These are phyloP conservation scores for Gastrodia elata DNA, from an alignment of 106 monocot genomes.

Conservation along the genomic window DNA sequence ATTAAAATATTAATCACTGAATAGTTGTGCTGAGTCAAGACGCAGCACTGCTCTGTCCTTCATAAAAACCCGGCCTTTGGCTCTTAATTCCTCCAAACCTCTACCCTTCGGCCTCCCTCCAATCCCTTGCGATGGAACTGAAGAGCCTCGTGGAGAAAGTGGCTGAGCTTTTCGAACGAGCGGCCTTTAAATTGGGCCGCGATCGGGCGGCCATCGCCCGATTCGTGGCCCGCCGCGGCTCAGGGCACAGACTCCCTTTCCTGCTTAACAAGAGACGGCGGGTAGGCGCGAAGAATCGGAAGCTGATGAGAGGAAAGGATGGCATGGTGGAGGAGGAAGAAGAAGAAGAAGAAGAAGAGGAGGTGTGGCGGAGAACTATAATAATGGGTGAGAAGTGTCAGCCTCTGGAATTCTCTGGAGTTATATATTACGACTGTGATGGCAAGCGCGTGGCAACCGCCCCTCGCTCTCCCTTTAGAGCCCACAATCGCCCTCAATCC, in stretches of 20 bases:
- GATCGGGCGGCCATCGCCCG: not conserved
- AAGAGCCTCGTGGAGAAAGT: not conserved
- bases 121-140: not conserved
- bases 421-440: constrained; percentile 24
- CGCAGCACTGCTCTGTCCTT: not conserved
- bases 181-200: not conserved
- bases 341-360: constrained; percentile 5
- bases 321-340: not conserved
- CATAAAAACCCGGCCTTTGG: not conserved
- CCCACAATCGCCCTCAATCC: not conserved
- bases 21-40: not conserved
- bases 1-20: too few relatives aligned
- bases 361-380: constrained; percentile 22
- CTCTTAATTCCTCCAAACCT: not conserved
- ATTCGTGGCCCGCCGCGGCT: not conserved
- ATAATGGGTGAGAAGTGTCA: constrained; percentile 35
- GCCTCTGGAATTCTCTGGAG: constrained; percentile 39
- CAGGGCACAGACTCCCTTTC: not conserved
- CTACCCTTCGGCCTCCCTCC: not conserved
- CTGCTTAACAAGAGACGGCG: not conserved
- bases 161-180: not conserved
- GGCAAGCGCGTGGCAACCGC: constrained; percentile 10
- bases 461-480: constrained; percentile 13
- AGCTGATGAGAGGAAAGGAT: not conserved
- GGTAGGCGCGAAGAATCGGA: too few relatives aligned